A percentile compares a stretch with the other conserved stretches of the same genome.
These are phyloP conservation scores for Gremmenia infestans DNA, from an alignment of 2,329 filamentous ascomycete species.

Conservation along the genomic window DNA sequence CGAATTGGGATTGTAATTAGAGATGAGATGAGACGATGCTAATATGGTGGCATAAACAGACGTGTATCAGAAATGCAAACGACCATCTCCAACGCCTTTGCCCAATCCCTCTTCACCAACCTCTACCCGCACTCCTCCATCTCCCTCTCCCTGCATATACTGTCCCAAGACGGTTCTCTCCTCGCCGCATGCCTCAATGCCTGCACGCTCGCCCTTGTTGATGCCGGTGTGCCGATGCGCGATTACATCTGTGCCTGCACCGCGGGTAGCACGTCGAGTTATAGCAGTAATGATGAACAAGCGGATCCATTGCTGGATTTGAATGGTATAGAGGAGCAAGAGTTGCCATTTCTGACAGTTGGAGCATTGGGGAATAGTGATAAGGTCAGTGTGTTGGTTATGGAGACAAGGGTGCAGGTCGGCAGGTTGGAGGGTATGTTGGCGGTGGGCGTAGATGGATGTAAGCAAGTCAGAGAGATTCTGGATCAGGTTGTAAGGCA, in stretches of 20 bases:
- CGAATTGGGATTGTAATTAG: neutral
- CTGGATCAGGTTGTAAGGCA: slow-evolving; percentile 75
- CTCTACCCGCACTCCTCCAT: slow-evolving; percentile 88
- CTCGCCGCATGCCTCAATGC: slow-evolving; percentile 90
- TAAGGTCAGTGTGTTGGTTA: slow-evolving; percentile 71
- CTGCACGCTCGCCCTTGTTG: slow-evolving; percentile 82
- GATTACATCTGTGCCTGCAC: slow-evolving; percentile 89
- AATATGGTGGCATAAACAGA: slow-evolving; percentile 40
- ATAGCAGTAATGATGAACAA: slow-evolving; percentile 58
- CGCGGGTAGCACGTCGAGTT: slow-evolving; percentile 69
- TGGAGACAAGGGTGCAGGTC: slow-evolving; percentile 85
- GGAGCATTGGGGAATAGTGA: slow-evolving; percentile 72
- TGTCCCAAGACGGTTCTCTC: slow-evolving; percentile 84
- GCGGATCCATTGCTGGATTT: slow-evolving; percentile 78
- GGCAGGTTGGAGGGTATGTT: slow-evolving; percentile 85
- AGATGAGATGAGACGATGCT: neutral
- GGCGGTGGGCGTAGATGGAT: slow-evolving; percentile 86
- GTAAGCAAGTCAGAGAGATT: slow-evolving; percentile 76
- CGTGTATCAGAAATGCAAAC: slow-evolving; percentile 76
- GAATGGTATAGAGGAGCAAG: slow-evolving; percentile 75
- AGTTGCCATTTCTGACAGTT: slow-evolving; percentile 83
- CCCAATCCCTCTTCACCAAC: slow-evolving; percentile 74
- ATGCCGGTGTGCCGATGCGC: slow-evolving; percentile 92
- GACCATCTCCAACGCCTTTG: slow-evolving; percentile 72
- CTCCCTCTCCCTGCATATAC: slow-evolving; percentile 75